Conservation (phyloP, 78 protist genomes). For the Dictyostelium brefeldianum region DNA sequence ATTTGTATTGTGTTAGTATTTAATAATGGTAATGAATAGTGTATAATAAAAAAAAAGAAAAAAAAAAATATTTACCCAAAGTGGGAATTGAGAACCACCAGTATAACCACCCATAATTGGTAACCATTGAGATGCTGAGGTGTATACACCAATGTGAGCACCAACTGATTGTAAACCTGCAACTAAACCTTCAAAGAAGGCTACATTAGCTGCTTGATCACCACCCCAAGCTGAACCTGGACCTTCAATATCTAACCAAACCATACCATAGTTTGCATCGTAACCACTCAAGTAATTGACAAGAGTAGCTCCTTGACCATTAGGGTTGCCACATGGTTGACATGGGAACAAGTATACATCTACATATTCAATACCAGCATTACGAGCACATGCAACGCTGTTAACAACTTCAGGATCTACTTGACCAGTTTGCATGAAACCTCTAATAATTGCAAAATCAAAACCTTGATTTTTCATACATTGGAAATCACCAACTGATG, state of each 20-base stretch:
- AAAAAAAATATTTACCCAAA: conserved; percentile 21
- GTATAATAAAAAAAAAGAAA: not conserved
- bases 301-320: not conserved
- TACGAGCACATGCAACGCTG: conserved; percentile 23
- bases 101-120: conserved; percentile 56
- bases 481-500: not conserved
- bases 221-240: conserved; percentile 30
- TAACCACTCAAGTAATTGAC: not conserved
- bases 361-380: conserved; percentile 21
- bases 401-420: not conserved
- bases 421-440: not conserved
- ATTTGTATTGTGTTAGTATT: not conserved
- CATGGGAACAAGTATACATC: conserved; percentile 76
- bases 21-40: too few relatives aligned
- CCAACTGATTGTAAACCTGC: not conserved
- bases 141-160: conserved; percentile 46
- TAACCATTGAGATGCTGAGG: conserved; percentile 42
- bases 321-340: conserved; percentile 32
- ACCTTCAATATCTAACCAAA: conserved; percentile 85
- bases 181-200: conserved; percentile 48
- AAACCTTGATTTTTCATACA: conserved; percentile 36
- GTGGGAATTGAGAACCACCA: conserved; percentile 39
- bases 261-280: conserved; percentile 23
- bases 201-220: not conserved
- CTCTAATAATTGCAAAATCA: conserved; percentile 54